Evolutionary conservation across 768 basidiomycete species (phyloP), one percentile per base, ranked within the genome.

Genomic region (Kwoniella shandongensis): DNA sequence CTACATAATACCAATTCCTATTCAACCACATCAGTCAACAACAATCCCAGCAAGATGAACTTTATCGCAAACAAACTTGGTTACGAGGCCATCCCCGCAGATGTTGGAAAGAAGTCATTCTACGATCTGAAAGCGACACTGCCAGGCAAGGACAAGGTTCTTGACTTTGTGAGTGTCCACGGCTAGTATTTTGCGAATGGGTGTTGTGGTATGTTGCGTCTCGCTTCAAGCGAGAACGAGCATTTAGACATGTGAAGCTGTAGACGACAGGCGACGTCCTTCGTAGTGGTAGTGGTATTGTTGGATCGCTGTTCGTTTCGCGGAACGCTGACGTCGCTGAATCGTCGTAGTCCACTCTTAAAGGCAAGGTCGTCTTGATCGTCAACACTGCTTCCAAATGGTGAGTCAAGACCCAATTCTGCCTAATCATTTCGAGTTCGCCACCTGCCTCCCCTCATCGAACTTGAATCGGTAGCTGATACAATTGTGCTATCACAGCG

Each of bases 371-470:
- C 32, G 73, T 76, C 4, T 54, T 79, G 25, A 71, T 78, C 54
- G 69, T 77, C 45, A 79, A 79, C 62, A 73, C 72, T 0, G 79
- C 78, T 1, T 72, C 71, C 30, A 71, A 76, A 54, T 79, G 78
- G 70, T 76, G 62, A 38, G 74, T 74, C 55, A n/a, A n/a, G n/a
- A n/a, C n/a, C n/a, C n/a, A n/a, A n/a, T 56, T 39, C 13, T 58
- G n/a, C 42, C 27, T 18, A 20, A 23, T n/a, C n/a, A n/a, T n/a
- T n/a, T n/a, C n/a, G n/a, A 32, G 13, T 13, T 6, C 32, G 6
- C 7, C 32, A 13, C 13, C 32, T 32, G 32, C 13, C 13, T 20
- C 15, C 39, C 44, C 20, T 18, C 13, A 18, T 23, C 44, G 22
- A 13, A 25, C 36, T 5, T 39, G 41, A 17, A 8, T 8, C 41